Base-by-base conservation (phyloP, 495 filamentous ascomycete species). In the Penicillium diatomitis region DNA sequence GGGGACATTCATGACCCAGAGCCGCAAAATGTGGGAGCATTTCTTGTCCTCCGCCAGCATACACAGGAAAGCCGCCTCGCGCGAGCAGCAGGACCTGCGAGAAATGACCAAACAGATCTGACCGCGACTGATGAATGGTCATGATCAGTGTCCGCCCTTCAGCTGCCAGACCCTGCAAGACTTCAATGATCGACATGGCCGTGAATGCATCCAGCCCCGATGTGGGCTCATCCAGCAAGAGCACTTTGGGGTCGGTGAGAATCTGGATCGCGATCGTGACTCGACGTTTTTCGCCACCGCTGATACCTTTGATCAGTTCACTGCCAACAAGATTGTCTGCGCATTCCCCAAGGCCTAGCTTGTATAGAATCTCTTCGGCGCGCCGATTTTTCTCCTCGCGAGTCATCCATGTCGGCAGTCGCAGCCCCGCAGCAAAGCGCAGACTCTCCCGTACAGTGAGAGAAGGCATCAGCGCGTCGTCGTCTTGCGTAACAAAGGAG, bases 201-300 rank as follows among this genome's bases (percentile, higher is more conserved):
- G 84, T 87, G 52, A 87, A 88, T 2, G 85, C 83, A 63, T 89
- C 85, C 3, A 89, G 67, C 0, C 85, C 85, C 30, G 82, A 85
- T 0, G 84, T 88, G 28, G 85, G 85, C 52, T 89, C 85, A 56
- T 89, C 85, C 1, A 88, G 68, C 8, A 88, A 60, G 8, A 89
- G 62, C 5, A 88, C 76, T 32, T 76, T 74, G 2, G 85, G 85
- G 41, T 86, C 83, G 4, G 83, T 87, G 30, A 88, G 70, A 47
- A 88, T 80, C 52, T 89, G 85, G 6, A 87, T 78, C 4, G 83
- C 86, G 54, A 89, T 88, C 5, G 82, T 80, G 7, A 88, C 82
- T 49, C 85, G 69, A 27, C 85, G 69, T 62, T 87, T 87, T 65
- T 89, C 85, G 27, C 85, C 85, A 8, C 85, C 85, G 41, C 82